Conservation (phyloP, 1,284 basidiomycete genomes). For the Quambalaria eucalypti region DNA sequence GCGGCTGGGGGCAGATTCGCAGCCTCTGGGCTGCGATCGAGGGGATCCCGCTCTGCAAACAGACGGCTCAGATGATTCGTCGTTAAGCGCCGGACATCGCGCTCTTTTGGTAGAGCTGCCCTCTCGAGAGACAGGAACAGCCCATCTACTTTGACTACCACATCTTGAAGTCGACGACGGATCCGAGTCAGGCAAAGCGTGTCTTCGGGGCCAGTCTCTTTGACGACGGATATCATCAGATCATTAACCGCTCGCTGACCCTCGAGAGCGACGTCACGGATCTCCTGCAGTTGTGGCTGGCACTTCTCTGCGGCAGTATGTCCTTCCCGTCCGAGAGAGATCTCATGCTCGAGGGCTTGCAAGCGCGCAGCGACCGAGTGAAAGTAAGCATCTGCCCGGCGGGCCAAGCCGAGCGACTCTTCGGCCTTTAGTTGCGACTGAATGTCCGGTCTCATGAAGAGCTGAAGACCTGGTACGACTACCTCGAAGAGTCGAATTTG, state of each 20-base stretch:
- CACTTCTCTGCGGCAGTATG: background rate
- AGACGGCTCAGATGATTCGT: constrained; percentile 51
- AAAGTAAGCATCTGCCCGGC: constrained; percentile 60
- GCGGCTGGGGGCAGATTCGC: constrained; percentile 29
- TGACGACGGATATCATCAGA: constrained; percentile 58
- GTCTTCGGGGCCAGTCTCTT: constrained; percentile 57
- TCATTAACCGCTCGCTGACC: constrained; percentile 58
- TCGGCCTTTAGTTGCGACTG: constrained; percentile 79
- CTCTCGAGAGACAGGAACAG: constrained; percentile 46
- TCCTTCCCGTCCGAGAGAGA: background rate
- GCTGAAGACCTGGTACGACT: constrained; percentile 75
- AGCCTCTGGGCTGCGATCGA: constrained; percentile 15
- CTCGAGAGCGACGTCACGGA: background rate
- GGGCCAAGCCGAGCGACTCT: constrained; percentile 70
- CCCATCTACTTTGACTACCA: constrained; percentile 89
- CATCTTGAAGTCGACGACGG: constrained; percentile 77
- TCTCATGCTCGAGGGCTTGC: constrained; percentile 49
- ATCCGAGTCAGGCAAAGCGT: constrained; percentile 82
- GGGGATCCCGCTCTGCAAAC: constrained; percentile 52
- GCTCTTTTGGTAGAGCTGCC: constrained; percentile 49
- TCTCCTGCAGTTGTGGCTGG: background rate
- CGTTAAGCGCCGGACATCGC: constrained; percentile 46
- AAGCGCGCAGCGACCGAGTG: constrained; percentile 53
- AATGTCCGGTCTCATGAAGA: constrained; percentile 73
- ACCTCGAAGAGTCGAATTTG: constrained; percentile 68